Conservation (phyloP, 192 early-diverging fungal genomes). For the Geranomyces variabilis region DNA sequence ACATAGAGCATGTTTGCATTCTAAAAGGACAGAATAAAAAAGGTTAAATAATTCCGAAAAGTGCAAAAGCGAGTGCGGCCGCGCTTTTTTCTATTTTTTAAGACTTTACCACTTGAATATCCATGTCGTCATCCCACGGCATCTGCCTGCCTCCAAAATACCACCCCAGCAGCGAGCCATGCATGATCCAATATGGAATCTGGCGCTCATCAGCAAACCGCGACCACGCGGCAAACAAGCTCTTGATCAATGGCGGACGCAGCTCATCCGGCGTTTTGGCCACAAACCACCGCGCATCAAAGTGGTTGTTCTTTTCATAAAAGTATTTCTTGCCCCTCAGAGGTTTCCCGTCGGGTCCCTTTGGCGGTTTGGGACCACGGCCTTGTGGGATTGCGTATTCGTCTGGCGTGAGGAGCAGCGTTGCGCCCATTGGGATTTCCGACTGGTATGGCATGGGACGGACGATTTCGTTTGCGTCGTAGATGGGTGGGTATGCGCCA, state of each 20-base stretch:
- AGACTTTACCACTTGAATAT: constrained; percentile 34
- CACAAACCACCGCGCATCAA: constrained; percentile 8
- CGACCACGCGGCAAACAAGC: constrained; percentile 19
- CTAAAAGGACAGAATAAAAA: constrained; percentile 1
- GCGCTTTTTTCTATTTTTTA: too few relatives aligned
- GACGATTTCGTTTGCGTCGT: not conserved
- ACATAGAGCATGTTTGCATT: constrained; percentile 30
- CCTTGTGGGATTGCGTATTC: not conserved
- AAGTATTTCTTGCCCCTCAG: not conserved
- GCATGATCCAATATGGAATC: constrained; percentile 43
- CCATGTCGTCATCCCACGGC: constrained; percentile 50
- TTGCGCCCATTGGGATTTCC: constrained; percentile 6
- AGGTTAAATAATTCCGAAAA: too few relatives aligned
- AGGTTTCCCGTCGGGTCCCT: not conserved
- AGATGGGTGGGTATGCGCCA: constrained; percentile 1
- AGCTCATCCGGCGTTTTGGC: constrained; percentile 1
- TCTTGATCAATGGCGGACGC: not conserved
- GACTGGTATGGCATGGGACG: not conserved
- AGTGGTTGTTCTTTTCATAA: constrained; percentile 3
- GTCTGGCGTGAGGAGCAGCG: not conserved
- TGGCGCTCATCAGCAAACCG: constrained; percentile 30
- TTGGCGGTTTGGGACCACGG: not conserved
- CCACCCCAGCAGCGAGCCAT: constrained; percentile 51
- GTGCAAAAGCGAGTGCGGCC: too few relatives aligned
- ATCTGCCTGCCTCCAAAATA: constrained; percentile 40